phyloP scores from a whole-genome alignment of 1,139 yeast genomes.

The Debaryomyces fabryi region DNA sequence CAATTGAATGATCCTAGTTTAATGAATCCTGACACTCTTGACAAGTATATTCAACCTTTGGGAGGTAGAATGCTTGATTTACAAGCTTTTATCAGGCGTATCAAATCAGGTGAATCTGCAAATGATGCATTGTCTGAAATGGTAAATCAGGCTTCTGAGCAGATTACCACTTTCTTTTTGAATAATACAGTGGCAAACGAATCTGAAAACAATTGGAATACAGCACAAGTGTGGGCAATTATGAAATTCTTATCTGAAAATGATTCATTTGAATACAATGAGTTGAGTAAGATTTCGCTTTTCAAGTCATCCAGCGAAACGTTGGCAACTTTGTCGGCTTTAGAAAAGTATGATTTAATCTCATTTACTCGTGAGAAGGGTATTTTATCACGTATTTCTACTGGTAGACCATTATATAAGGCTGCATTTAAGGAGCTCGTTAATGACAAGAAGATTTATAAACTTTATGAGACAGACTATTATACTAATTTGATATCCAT shows the following conservation, averaged over 20 bases:
- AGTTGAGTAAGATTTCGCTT: constrained; percentile 60
- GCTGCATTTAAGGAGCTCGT: constrained; percentile 78
- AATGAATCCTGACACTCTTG: constrained; percentile 40
- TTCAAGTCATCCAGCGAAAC: constrained; percentile 63
- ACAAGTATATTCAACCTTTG: constrained; percentile 65
- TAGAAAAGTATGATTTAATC: constrained; percentile 81
- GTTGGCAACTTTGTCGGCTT: constrained; percentile 55
- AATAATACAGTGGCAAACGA: constrained; percentile 32
- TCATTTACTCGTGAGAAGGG: constrained; percentile 75
- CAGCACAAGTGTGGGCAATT: constrained; percentile 88
- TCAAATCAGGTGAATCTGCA: constrained; percentile 85
- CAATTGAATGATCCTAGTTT: constrained; percentile 47
- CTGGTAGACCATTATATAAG: constrained; percentile 83
- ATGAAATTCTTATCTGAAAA: constrained; percentile 62
- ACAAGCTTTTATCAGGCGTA: constrained; percentile 85
- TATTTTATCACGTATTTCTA: constrained; percentile 60
- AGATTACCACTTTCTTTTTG: constrained; percentile 79
- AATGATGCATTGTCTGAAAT: constrained; percentile 74
- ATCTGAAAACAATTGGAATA: constrained; percentile 53
- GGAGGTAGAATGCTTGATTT: constrained; percentile 96
- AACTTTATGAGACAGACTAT: constrained; percentile 66
- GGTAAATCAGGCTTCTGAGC: constrained; percentile 84
- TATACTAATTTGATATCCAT: constrained; percentile 54
- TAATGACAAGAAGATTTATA: constrained; percentile 56
- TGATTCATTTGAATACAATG: constrained; percentile 50